Percentiles rank a stretch among this genome's conserved stretches.
phyloP scores from a whole-genome alignment of 2,329 filamentous ascomycete species.

The Endothia cerciana region DNA sequence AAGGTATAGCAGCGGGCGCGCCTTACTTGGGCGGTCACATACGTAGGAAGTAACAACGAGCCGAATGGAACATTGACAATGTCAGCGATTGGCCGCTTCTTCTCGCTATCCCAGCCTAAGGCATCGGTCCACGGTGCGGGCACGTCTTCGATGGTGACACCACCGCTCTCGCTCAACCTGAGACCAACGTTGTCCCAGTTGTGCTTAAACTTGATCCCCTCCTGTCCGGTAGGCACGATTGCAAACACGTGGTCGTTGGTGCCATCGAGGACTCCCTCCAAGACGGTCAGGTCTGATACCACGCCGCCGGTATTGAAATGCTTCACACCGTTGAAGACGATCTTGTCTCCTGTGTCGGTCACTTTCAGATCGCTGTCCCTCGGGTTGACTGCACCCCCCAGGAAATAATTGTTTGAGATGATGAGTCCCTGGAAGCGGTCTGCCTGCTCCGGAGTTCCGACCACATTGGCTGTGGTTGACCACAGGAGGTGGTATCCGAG shows the following conservation, averaged over 20 bases:
- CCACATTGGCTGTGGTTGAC: slow-evolving; percentile 63
- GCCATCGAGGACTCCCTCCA: slow-evolving; percentile 64
- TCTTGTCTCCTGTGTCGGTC: slow-evolving; percentile 54
- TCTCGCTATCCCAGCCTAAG: slow-evolving; percentile 59
- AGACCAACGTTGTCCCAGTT: slow-evolving; percentile 70
- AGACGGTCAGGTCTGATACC: slow-evolving; percentile 66
- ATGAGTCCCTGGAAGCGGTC: slow-evolving; percentile 61
- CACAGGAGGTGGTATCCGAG: slow-evolving; percentile 68
- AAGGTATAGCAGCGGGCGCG: neutral
- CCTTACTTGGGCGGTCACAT: slow-evolving; percentile 29
- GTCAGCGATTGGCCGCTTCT: slow-evolving; percentile 54
- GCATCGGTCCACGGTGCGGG: slow-evolving; percentile 63
- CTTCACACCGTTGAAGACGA: slow-evolving; percentile 66
- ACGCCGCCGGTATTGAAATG: slow-evolving; percentile 71
- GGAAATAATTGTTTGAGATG: slow-evolving; percentile 66
- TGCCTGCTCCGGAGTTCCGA: slow-evolving; percentile 63
- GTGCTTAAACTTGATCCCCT: slow-evolving; percentile 60
- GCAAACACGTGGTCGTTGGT: slow-evolving; percentile 67
- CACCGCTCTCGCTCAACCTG: slow-evolving; percentile 65
- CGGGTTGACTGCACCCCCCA: slow-evolving; percentile 69
- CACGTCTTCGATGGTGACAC: slow-evolving; percentile 63
- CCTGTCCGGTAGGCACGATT: slow-evolving; percentile 60
- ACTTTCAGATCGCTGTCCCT: slow-evolving; percentile 65
- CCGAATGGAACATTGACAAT: slow-evolving; percentile 58
- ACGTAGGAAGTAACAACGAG: slow-evolving; percentile 62